These are phyloP conservation scores for Hymenoscyphus repandus DNA, from an alignment of 2,329 filamentous ascomycete genomes.

Conservation along the genomic window DNA sequence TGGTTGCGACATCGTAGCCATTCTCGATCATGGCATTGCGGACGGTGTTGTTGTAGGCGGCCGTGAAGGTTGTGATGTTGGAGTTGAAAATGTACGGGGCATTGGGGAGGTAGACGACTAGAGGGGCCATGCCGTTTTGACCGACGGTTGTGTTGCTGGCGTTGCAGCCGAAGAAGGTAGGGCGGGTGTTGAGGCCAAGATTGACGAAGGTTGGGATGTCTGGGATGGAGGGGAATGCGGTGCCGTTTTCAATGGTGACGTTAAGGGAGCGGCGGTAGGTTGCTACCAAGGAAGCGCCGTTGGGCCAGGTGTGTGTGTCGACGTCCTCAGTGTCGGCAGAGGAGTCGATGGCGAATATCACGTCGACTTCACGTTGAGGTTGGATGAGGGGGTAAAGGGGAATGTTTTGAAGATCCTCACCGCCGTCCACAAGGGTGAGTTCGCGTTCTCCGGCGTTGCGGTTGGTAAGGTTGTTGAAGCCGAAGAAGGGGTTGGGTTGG, in stretches of 20 bases:
- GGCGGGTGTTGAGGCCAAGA: conserved; percentile 65
- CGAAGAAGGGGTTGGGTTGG: conserved; percentile 69
- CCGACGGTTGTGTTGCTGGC: conserved; percentile 51
- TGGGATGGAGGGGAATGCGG: conserved; percentile 66
- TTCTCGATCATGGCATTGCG: conserved; percentile 81
- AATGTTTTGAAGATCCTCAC: conserved; percentile 73
- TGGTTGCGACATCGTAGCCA: conserved; percentile 77
- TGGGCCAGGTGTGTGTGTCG: conserved; percentile 59
- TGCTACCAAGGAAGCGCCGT: conserved; percentile 68
- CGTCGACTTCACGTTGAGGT: conserved; percentile 65
- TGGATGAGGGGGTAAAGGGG: conserved; percentile 74
- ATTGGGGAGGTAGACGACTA: conserved; percentile 87
- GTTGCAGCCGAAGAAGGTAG: conserved; percentile 78
- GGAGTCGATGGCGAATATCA: conserved; percentile 75
- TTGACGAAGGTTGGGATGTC: conserved; percentile 75
- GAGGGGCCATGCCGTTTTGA: conserved; percentile 41
- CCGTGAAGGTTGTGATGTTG: conserved; percentile 75
- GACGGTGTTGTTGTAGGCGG: conserved; percentile 56
- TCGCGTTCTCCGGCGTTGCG: conserved; percentile 45
- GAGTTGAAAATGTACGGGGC: conserved; percentile 69
- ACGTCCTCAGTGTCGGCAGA: conserved; percentile 59
- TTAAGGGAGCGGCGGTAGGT: conserved; percentile 65
- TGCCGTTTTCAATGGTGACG: conserved; percentile 56
- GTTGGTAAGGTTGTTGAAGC: conserved; percentile 56
- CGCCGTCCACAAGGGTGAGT: conserved; percentile 73